These are phyloP conservation scores for Lumnitzera littorea DNA, from an alignment of 345 rosid species.

Conservation along the genomic window DNA sequence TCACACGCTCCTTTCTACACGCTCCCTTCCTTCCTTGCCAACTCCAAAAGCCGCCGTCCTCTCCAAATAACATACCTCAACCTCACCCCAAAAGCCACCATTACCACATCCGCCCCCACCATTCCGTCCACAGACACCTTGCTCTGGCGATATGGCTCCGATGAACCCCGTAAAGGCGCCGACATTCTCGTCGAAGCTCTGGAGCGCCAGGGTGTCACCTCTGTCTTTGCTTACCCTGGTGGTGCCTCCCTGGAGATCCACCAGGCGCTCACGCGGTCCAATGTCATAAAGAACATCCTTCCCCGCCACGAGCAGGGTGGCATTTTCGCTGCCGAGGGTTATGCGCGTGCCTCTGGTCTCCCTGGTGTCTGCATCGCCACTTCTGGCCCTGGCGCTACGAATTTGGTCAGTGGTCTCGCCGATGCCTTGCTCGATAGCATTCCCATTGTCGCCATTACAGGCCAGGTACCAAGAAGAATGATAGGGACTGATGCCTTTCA, in stretches of 20 bases:
- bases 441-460: constrained; percentile 80
- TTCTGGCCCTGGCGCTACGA: constrained; percentile 91
- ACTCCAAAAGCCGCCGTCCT: no score
- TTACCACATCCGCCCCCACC: no score
- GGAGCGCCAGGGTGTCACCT: constrained; percentile 72
- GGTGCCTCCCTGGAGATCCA: constrained; percentile 99
- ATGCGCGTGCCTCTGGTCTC: constrained; percentile 79
- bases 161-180: constrained; percentile 85
- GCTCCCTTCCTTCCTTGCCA: no score
- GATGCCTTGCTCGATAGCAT: constrained; percentile 85
- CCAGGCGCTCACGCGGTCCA: constrained; percentile 87
- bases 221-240: constrained; percentile 89
- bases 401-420: constrained; percentile 81
- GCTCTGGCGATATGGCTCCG: constrained; percentile 12
- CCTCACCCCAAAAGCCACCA: no score
- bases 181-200: constrained; percentile 92
- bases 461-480: constrained; percentile 93
- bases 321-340: constrained; percentile 89
- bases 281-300: constrained; percentile 59
- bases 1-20: no score
- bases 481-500: constrained; percentile 92
- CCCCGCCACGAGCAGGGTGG: constrained; percentile 99
- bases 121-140: no score
- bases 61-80: no score
- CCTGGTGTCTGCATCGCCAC: constrained; percentile 95